Evolutionary conservation across 805 yeast species (phyloP), one percentile per base, ranked within the genome.

Genomic region (Lipomyces starkeyi): DNA sequence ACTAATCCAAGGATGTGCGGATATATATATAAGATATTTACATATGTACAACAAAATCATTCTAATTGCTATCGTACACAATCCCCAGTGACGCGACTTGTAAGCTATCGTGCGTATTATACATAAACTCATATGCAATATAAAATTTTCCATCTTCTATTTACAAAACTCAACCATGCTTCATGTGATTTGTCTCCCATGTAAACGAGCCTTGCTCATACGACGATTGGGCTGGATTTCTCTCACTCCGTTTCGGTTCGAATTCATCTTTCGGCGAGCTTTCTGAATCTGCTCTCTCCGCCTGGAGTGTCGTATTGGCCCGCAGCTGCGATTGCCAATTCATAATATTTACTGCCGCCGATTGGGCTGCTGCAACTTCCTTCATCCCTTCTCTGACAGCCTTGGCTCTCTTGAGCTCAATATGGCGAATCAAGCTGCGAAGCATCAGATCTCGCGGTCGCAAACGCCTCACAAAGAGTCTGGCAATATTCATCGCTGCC

Each of bases 401-500:
- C 22, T 43, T 43, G 20, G 49, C 49, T 43, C 49, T 43, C 49
- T 43, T 43, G 49, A 43, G 49, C 49, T 43, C 49, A 43, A 43
- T 43, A 43, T 43, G 49, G 22, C 49, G 49, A n/a, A 43, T 43
- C 49, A 43, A 17, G 49, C 49, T 43, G 8, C 49, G 49, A 43
- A 43, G 22, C 49, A 17, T 43, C 25, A 43, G 49, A 43, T 43
- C 49, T n/a, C 49, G 49, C 22, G 49, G 49, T 13, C 70, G 34
- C 5, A 57, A 14, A 3, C n/a, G 25, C 22, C 29, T 17, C 9
- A 61, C 58, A 25, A 32, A 25, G 5, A 20, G 54, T 5, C 57
- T 58, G 20, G 68, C 70, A n/a, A 56, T 37, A 11, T 29, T 37
- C 72, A 67, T 63, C 11, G 72, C 72, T 20, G 49, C 27, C 3